A percentile compares a stretch with the other conserved stretches of the same genome.
phyloP scores from a whole-genome alignment of 352 stramenopile genomes.

The Phytophthora pini region DNA sequence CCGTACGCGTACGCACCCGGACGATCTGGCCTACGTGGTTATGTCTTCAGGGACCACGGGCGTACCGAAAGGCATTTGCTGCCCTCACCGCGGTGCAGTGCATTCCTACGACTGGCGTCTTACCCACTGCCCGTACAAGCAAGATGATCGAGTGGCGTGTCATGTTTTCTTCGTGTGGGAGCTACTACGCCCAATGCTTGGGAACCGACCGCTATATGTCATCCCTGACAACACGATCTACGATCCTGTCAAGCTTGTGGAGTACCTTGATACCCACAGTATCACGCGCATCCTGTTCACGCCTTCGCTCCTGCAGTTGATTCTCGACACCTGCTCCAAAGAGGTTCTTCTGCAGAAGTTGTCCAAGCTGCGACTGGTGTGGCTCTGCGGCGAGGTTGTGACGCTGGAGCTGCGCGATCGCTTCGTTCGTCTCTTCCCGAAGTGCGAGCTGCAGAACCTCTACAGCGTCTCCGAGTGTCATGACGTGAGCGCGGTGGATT shows the following conservation, averaged over 20 bases:
- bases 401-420: constrained; percentile 89
- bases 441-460: constrained; percentile 91
- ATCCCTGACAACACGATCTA: constrained; percentile 94
- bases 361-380: constrained; percentile 84
- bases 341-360: constrained; percentile 68
- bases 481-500: constrained; percentile 87
- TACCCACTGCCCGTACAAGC: constrained; percentile 69
- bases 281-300: constrained; percentile 95
- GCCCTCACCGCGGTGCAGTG: constrained; percentile 91
- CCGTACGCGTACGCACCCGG: constrained; percentile 72
- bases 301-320: constrained; percentile 90
- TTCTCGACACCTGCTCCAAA: constrained; percentile 74
- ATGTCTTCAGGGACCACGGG: constrained; percentile 94
- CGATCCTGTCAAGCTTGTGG: constrained; percentile 84
- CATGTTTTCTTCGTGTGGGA: constrained; percentile 98
- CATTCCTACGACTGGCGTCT: constrained; percentile 94
- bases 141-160: constrained; percentile 87
- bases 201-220: constrained; percentile 89
- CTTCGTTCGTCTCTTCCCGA: constrained; percentile 83
- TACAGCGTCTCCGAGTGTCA: constrained; percentile 96
- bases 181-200: constrained; percentile 89
- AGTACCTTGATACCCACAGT: constrained; percentile 70
- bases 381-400: constrained; percentile 94
- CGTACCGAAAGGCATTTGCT: constrained; percentile 94
- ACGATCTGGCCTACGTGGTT: constrained; percentile 93